A percentile compares a stretch with the other conserved stretches of the same genome.
phyloP scores from a whole-genome alignment of 768 basidiomycete species.

The Agrocybe pediades region DNA sequence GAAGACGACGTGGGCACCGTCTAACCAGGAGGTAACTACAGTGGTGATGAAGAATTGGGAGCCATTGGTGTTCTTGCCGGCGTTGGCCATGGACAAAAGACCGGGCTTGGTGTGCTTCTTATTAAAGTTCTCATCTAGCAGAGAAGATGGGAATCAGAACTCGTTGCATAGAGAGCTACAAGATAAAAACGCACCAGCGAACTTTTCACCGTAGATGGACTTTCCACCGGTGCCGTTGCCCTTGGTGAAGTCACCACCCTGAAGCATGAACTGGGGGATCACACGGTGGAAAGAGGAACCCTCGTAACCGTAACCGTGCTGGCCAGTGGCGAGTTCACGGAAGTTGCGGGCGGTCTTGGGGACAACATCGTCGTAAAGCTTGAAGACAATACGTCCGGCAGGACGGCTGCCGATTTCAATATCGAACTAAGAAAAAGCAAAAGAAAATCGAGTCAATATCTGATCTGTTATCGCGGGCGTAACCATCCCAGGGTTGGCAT shows the following conservation, averaged over 20 bases:
- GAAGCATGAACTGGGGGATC: slow-evolving; percentile 86
- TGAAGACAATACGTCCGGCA: slow-evolving; percentile 74
- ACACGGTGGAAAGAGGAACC: slow-evolving; percentile 81
- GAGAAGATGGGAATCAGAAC: neutral
- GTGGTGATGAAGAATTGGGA: slow-evolving; percentile 93
- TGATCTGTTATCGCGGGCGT: neutral
- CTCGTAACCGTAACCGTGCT: slow-evolving; percentile 73
- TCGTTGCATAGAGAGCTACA: neutral
- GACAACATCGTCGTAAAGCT: slow-evolving; percentile 79
- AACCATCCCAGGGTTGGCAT: slow-evolving; percentile 6
- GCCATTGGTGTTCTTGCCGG: slow-evolving; percentile 85
- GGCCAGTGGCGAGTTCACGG: slow-evolving; percentile 83
- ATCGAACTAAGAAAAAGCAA: slow-evolving; percentile 55
- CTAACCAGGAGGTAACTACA: slow-evolving; percentile 70
- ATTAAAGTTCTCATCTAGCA: slow-evolving; percentile 82
- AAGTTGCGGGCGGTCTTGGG: slow-evolving; percentile 83
- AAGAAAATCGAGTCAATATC: slow-evolving; percentile 2
- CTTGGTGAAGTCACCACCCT: slow-evolving; percentile 86
- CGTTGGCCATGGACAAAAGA: slow-evolving; percentile 81
- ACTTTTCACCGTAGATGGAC: slow-evolving; percentile 76
- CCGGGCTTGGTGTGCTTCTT: slow-evolving; percentile 73
- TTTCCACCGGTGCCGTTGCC: slow-evolving; percentile 78
- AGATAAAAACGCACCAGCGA: slow-evolving; percentile 46
- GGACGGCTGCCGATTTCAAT: slow-evolving; percentile 46
- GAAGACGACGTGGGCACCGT: slow-evolving; percentile 72